Evolutionary conservation across 352 stramenopile genomes (phyloP).

Genomic region (Pythium vanterpoolii): DNA sequence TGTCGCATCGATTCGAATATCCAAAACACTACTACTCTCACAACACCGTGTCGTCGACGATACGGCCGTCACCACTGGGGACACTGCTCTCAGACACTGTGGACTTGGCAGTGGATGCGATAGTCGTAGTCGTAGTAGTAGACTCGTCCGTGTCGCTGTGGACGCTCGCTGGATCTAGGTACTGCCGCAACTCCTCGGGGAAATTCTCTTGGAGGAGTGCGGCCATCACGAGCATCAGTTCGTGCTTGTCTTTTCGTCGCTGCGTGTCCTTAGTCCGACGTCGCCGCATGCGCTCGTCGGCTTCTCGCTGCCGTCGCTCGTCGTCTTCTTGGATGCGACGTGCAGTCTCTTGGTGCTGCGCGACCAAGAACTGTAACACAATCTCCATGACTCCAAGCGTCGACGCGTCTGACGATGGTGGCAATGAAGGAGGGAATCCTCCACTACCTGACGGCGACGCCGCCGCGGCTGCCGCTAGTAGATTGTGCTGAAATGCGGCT

Average conservation of each 20-base stretch:
- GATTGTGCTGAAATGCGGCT: neutral
- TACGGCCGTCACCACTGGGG: neutral
- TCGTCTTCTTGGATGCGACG: constrained; percentile 32
- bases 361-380: constrained; percentile 48
- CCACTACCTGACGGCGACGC: neutral
- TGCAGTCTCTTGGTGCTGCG: constrained; percentile 45
- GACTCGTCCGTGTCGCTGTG: neutral
- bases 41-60: neutral
- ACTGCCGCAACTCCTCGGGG: constrained; percentile 34
- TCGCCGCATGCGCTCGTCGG: constrained; percentile 25
- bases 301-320: constrained; percentile 29
- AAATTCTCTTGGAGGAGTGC: constrained; percentile 45
- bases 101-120: neutral
- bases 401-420: neutral
- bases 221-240: constrained; percentile 53
- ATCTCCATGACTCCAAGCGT: constrained; percentile 43
- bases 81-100: neutral
- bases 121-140: neutral
- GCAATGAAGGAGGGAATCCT: neutral
- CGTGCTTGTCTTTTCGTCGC: constrained; percentile 35
- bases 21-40: neutral
- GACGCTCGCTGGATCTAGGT: constrained; percentile 21
- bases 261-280: constrained; percentile 33
- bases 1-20: no score
- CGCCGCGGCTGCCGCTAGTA: neutral